Conservation (phyloP, 257 asterid genomes). For the Solanum peruvianum region DNA sequence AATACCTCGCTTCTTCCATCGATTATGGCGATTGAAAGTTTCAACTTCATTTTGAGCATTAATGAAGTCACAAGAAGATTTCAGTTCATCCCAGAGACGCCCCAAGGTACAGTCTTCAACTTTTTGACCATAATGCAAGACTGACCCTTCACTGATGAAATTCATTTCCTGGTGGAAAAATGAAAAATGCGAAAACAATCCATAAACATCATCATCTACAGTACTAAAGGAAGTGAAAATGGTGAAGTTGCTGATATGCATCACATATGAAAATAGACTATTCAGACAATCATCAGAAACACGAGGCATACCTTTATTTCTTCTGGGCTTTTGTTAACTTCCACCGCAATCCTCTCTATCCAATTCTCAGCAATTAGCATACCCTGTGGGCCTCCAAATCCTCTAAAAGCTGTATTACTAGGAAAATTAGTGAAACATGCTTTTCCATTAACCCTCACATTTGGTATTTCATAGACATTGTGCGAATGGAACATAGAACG, state of each 20-base stretch:
- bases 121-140: conserved; percentile 73
- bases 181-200: not conserved
- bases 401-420: conserved; percentile 98
- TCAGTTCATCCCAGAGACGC: conserved; percentile 78
- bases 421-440: conserved; percentile 88
- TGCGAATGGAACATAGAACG: conserved; percentile 94
- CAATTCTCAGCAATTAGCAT: conserved; percentile 94
- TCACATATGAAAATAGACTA: not conserved
- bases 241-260: not conserved
- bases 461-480: conserved; percentile 88
- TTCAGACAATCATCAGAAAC: not conserved
- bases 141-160: conserved; percentile 78
- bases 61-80: conserved; percentile 39
- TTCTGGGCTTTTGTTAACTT: conserved; percentile 72
- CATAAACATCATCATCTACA: not conserved
- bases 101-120: conserved; percentile 55
- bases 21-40: conserved; percentile 49
- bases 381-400: conserved; percentile 99
- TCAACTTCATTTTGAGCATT: conserved; percentile 55
- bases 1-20: conserved; percentile 92
- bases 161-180: conserved; percentile 60
- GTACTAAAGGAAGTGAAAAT: not conserved
- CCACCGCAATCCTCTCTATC: conserved; percentile 85
- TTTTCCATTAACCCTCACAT: conserved; percentile 62
- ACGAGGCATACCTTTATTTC: conserved; percentile 60